Base-by-base conservation (phyloP, 345 rosid genomes). In the Lumnitzera racemosa region DNA sequence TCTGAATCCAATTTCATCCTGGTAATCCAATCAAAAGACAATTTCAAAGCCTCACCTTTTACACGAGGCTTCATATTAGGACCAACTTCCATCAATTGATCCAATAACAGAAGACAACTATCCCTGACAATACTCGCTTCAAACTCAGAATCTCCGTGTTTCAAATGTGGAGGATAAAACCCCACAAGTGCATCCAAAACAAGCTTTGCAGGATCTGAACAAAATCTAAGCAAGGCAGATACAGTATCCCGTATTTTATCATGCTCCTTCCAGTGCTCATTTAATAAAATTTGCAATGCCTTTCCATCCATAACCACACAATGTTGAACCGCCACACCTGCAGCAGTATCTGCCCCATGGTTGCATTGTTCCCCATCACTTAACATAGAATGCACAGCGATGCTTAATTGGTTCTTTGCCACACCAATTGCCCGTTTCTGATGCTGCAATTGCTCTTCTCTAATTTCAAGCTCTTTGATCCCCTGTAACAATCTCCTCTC, bases 141-240 rank as follows among this genome's bases (percentile, higher is more conserved):
- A 49, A 65, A 74, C 65, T 68, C 67, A 52, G 16, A 16, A 36
- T 27, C 61, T 27, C 66, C 69, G 5, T 63, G 69, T 58, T 52
- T 75, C 63, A 70, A 64, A 56, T 67, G 73, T 15, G 83, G 74
- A 24, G 81, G 75, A 64, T 62, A 69, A 61, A 80, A 79, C 50
- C 76, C 78, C 62, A 75, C 53, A 62, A 87, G 63, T 48, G 86
- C 80, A 74, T 77, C 85, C 51, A 87, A 61, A 58, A 82, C 88
- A 59, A 87, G 79, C 71, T 73, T 78, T 20, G 82, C 82, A 41
- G 95, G 95, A 52, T 84, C 74, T 3, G 72, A 31, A 36, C 79
- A 81, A 24, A 53, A 43, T 24, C 66, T 54, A 14, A 82, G 58
- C 13, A 76, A 58, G 31, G 4, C 24, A 0, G 27, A 24, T 9